These are phyloP conservation scores for Acer negundo DNA, from an alignment of 345 rosid species.

Conservation along the genomic window DNA sequence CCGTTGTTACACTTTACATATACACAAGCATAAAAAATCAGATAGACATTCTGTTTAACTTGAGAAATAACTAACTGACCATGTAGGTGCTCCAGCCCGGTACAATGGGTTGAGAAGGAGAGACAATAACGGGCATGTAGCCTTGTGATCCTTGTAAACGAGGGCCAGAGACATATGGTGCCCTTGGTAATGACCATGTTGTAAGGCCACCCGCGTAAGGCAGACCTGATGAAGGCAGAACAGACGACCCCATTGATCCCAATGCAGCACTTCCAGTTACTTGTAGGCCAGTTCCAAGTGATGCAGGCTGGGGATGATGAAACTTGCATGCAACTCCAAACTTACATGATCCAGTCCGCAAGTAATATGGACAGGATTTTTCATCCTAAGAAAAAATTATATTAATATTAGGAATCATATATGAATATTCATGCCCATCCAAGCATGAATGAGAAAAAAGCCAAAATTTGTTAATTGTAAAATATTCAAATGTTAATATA, in stretches of 20 bases:
- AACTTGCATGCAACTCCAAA: slow-evolving; percentile 83
- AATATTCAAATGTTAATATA: neutral
- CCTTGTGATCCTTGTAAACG: slow-evolving; percentile 50
- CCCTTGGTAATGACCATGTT: slow-evolving; percentile 55
- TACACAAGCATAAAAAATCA: slow-evolving; percentile 5
- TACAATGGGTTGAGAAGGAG: slow-evolving; percentile 58
- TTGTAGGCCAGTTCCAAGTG: slow-evolving; percentile 35
- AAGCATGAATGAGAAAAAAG: neutral
- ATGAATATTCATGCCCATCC: neutral
- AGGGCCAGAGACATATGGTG: slow-evolving; percentile 50
- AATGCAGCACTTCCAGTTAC: slow-evolving; percentile 41
- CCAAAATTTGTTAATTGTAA: neutral
- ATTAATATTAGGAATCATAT: neutral
- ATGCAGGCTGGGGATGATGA: slow-evolving; percentile 79
- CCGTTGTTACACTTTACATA: neutral
- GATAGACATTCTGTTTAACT: slow-evolving; percentile 7
- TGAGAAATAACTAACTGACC: slow-evolving; percentile 44
- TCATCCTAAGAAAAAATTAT: slow-evolving; percentile 52
- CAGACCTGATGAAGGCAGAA: slow-evolving; percentile 50
- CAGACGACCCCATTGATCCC: slow-evolving; percentile 42
- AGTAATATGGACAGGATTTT: slow-evolving; percentile 76
- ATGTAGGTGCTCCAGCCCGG: slow-evolving; percentile 69
- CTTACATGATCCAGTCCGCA: slow-evolving; percentile 76
- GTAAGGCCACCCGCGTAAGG: slow-evolving; percentile 60
- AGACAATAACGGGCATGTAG: slow-evolving; percentile 57